A percentile compares a stretch with the other conserved stretches of the same genome.
Evolutionary conservation across 1,284 basidiomycete genomes (phyloP).

Genomic region (Xerocomus amazonicus): DNA sequence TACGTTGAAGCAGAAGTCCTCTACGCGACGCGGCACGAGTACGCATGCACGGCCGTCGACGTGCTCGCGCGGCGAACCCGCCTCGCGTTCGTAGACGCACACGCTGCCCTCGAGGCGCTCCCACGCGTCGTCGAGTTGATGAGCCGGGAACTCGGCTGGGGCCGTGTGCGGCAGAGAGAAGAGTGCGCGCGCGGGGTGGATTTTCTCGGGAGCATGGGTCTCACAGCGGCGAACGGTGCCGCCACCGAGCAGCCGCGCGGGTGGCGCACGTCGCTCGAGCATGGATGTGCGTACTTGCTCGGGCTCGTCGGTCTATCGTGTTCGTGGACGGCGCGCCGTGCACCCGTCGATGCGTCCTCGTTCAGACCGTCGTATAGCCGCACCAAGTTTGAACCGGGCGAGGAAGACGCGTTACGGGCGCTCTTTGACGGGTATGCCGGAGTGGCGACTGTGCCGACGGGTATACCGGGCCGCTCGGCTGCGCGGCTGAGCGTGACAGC

Average conservation of each 20-base stretch:
- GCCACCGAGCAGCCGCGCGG: neutral
- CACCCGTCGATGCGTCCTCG: conserved; percentile 29
- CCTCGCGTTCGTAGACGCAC: conserved; percentile 90
- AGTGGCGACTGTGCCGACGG: conserved; percentile 11
- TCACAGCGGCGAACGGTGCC: conserved; percentile 39
- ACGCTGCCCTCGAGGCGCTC: conserved; percentile 81
- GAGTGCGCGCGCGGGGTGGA: conserved; percentile 61
- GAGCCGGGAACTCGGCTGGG: conserved; percentile 84
- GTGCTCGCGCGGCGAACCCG: conserved; percentile 91
- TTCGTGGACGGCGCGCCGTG: conserved; percentile 1
- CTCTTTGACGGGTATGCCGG: conserved; percentile 49
- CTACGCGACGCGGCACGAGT: conserved; percentile 89
- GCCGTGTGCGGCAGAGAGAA: conserved; percentile 47
- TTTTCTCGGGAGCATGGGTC: conserved; percentile 78
- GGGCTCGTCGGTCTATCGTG: conserved; percentile 14
- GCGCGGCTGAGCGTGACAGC: conserved; percentile 30
- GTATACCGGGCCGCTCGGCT: neutral
- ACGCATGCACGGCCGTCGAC: conserved; percentile 87
- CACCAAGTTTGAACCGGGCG: conserved; percentile 66
- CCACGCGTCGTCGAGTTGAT: conserved; percentile 91
- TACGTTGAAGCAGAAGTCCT: conserved; percentile 94
- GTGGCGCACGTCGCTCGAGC: conserved; percentile 26
- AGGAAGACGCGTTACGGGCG: conserved; percentile 56
- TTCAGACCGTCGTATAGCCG: conserved; percentile 43
- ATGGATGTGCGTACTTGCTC: conserved; percentile 26